phyloP scores from a whole-genome alignment of 352 stramenopile species.

The Albugo candida region DNA sequence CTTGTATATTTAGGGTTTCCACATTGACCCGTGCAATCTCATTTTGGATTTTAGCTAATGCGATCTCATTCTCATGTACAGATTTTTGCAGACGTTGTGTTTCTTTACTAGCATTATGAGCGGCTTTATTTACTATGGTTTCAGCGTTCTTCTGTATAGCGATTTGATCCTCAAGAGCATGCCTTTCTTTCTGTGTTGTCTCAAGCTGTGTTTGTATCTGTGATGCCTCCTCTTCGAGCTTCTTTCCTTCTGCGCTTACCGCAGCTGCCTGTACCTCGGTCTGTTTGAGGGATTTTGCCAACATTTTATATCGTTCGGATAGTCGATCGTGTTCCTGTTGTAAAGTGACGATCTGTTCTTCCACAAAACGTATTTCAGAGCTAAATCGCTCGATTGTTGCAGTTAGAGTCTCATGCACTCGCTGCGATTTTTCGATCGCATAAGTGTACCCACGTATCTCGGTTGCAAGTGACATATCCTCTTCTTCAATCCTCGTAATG shows the following conservation, averaged over 20 bases:
- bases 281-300: slow-evolving; percentile 75
- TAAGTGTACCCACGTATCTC: slow-evolving; percentile 80
- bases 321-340: slow-evolving; percentile 53
- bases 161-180: slow-evolving; percentile 77
- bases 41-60: slow-evolving; percentile 76
- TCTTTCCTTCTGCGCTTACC: slow-evolving; percentile 32
- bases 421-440: slow-evolving; percentile 66
- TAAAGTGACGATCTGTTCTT: slow-evolving; percentile 38
- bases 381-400: slow-evolving; percentile 76
- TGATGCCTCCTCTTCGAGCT: slow-evolving; percentile 47
- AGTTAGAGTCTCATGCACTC: slow-evolving; percentile 68
- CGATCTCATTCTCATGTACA: slow-evolving; percentile 81
- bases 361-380: slow-evolving; percentile 43
- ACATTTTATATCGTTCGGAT: slow-evolving; percentile 64
- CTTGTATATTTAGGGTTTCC: slow-evolving; percentile 83
- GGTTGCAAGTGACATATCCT: slow-evolving; percentile 57
- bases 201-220: slow-evolving; percentile 58
- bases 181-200: slow-evolving; percentile 72
- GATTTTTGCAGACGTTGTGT: slow-evolving; percentile 38
- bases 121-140: slow-evolving; percentile 80
- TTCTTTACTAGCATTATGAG: slow-evolving; percentile 79
- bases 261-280: slow-evolving; percentile 67
- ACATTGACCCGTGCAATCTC: slow-evolving; percentile 84
- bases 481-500: slow-evolving; percentile 57
- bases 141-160: slow-evolving; percentile 64